phyloP scores from a whole-genome alignment of 371 early-diverging fungal genomes.

The Basidiobolus meristosporus region DNA sequence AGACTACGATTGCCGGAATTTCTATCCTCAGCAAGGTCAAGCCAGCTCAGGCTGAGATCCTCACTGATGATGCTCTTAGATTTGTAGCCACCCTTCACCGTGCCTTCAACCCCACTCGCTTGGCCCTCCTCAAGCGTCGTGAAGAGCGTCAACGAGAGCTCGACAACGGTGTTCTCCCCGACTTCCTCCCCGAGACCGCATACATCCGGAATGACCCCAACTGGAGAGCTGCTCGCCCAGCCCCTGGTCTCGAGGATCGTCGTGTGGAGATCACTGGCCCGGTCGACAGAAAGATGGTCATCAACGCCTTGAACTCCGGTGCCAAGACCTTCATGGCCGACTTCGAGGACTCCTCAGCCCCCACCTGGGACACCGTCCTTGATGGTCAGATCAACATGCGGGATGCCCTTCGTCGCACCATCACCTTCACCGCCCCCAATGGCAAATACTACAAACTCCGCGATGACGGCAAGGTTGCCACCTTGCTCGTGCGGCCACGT shows the following conservation, averaged over 20 bases:
- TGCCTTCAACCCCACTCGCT: slow-evolving; percentile 70
- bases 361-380: slow-evolving; percentile 81
- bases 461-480: slow-evolving; percentile 63
- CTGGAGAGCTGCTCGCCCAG: slow-evolving; percentile 79
- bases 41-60: slow-evolving; percentile 35
- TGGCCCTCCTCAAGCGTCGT: slow-evolving; percentile 52
- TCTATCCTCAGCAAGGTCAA: slow-evolving; percentile 36
- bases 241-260: slow-evolving; percentile 79
- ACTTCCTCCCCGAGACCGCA: slow-evolving; percentile 82
- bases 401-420: slow-evolving; percentile 73
- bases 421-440: slow-evolving; percentile 65
- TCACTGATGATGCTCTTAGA: slow-evolving; percentile 54
- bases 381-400: slow-evolving; percentile 83
- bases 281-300: slow-evolving; percentile 95
- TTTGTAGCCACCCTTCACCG: slow-evolving; percentile 77
- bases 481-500: too few relatives aligned
- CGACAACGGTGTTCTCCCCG: slow-evolving; percentile 63
- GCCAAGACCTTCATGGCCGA: slow-evolving; percentile 92
- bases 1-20: slow-evolving; percentile 25
- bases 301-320: slow-evolving; percentile 88
- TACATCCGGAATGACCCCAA: slow-evolving; percentile 69
- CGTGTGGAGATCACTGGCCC: slow-evolving; percentile 96
- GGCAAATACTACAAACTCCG: slow-evolving; percentile 83
- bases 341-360: slow-evolving; percentile 87
- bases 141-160: slow-evolving; percentile 53